Evolutionary conservation across 257 asterid species (phyloP).

Genomic region (Solanum medicagineum): DNA sequence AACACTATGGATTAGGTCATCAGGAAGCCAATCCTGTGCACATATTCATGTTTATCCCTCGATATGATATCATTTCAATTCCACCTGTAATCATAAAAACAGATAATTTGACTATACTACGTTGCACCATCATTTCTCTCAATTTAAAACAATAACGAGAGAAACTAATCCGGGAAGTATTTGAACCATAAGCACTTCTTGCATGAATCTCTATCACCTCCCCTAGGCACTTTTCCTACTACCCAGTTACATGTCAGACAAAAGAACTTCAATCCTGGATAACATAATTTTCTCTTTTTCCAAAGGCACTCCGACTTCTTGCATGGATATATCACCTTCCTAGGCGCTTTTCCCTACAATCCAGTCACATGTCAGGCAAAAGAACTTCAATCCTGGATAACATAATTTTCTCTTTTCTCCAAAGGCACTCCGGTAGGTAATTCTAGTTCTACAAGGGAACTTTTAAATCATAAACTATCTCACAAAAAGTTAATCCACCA

Average conservation of each 20-base stretch:
- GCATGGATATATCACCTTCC: neutral
- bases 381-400: neutral
- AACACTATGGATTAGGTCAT: neutral
- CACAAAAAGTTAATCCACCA: neutral
- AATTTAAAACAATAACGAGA: neutral
- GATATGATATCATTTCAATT: neutral
- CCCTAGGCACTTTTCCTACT: neutral
- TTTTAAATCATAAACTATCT: neutral
- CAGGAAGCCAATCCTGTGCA: neutral
- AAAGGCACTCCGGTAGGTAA: neutral
- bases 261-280: neutral
- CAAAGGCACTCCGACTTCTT: too few species aligned
- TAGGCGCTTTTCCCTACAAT: neutral
- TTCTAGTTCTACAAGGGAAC: neutral
- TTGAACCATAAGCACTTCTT: neutral
- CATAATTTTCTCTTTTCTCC: neutral
- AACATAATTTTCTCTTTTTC: neutral
- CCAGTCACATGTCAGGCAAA: neutral
- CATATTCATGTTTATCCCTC: neutral
- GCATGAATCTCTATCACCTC: neutral
- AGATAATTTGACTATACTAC: neutral
- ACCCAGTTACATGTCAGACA: neutral
- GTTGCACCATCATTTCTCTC: neutral
- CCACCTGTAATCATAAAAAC: neutral
- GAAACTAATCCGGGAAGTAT: neutral